Evolutionary conservation across 805 yeast species (phyloP), one percentile per base, ranked within the genome.

Genomic region (Ogataea zsoltii): DNA sequence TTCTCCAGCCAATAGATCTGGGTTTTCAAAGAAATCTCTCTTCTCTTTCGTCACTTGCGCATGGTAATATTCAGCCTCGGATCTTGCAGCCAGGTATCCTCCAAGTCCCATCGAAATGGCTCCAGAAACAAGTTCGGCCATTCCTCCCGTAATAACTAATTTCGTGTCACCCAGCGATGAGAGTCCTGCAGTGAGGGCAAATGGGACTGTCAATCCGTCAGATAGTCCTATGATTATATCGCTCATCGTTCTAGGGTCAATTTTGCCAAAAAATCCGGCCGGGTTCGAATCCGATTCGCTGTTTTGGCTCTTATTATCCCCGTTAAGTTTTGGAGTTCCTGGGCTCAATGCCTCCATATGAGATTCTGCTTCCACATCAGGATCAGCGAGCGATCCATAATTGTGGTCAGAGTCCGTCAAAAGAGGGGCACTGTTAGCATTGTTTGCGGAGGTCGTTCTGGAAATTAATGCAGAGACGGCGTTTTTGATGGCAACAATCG

Each of bases 61-160:
- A 42, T 74, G 72, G 64, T 85, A 86, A 65, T 81, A 86, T 62
- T 86, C 92, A 18, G 75, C 69, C 69, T 92, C 99, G 12, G 91
- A 82, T 65, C 85, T 85, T 34, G 99, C 99, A 25, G 98, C 99
- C 45, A 92, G 74, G 66, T 80, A 92, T 25, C 99, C 99, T 47
- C 99, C 99, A 44, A 92, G 79, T 7, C 99, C 98, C 99, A 92
- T 92, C 23, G 96, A 86, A 42, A 92, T 91, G 36, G 98, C 96
- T 39, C 99, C 99, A 5, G 96, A 87, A 3, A 92, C 95, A 55
- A 92, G 79, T 71, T 92, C 99, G 9, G 98, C 98, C 77, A 92
- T 80, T 18, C 98, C 99, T 75, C 98, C 99, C 21, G 98, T 90
- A 50, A 92, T 90, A 41, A 92, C 99, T 52, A 92, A 77, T 64